Evolutionary conservation across 108 stramenopile genomes (phyloP), one percentile per base, ranked within the genome.

Genomic region (Conticribra weissflogii): DNA sequence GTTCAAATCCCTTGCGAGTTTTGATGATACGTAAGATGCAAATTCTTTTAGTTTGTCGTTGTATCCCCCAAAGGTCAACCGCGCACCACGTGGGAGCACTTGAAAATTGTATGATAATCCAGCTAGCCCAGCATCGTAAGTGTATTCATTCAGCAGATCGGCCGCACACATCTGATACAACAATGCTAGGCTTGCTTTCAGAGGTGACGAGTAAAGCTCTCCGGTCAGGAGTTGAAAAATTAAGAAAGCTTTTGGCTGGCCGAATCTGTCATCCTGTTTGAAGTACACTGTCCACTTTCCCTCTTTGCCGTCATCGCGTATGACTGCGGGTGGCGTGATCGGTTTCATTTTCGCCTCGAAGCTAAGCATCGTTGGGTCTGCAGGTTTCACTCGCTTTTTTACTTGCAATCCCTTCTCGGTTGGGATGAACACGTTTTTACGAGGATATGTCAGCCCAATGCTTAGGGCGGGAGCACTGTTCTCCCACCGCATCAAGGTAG

Each of bases 41-140:
- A 96, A 91, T 0, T 79, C 58, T 59, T 79, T 44, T 8, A 96
- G 77, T 66, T 90, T 90, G 33, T 89, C 92, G 44, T 91, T 90
- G 83, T 90, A 96, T 22, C 95, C 95, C 3, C 92, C 95, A 70
- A 96, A 93, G 8, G 92, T 91, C 12, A 93, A 23, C 1, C 89
- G 73, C 3, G 90, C 80, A 8, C 95, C 95, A 54, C 92, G 76
- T 12, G 90, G 86, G 0, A 89, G 61, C 44, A 90, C 83, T 33
- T 85, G 81, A n/a, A 91, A 72, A 34, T 91, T 86, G 57, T 89
- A 91, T 0, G 82, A 80, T 24, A 92, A 66, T 15, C 92, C 94
- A 18, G 94, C 90, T 1, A 96, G 80, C 1, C 85, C 46, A 25
- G 94, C 94, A 57, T 77, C 74, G 53, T 84, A 86, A 14, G 92